A percentile compares a stretch with the other conserved stretches of the same genome.
Evolutionary conservation across 176 grass and related monocot genomes (phyloP).

Genomic region (Phragmites australis): DNA sequence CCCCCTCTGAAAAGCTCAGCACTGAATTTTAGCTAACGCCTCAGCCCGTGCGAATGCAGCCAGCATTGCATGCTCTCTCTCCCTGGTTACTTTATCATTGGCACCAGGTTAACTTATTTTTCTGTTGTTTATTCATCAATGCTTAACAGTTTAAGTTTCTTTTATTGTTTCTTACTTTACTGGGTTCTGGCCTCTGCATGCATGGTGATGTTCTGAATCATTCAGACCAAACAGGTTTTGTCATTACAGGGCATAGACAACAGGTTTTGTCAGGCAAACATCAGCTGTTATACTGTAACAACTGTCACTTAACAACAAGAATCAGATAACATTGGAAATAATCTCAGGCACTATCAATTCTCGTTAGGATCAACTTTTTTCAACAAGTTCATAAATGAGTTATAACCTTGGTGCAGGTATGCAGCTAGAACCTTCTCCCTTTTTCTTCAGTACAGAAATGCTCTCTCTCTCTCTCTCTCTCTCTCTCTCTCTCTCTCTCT

Average conservation of each 20-base stretch:
- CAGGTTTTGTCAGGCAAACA: slow-evolving; percentile 25
- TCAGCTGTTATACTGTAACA: neutral
- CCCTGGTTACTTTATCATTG: slow-evolving; percentile 39
- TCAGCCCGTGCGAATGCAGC: neutral
- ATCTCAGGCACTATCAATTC: neutral
- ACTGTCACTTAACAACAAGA: neutral
- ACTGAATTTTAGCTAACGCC: slow-evolving; percentile 55
- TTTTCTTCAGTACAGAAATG: slow-evolving; percentile 16
- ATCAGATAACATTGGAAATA: neutral
- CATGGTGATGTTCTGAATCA: slow-evolving; percentile 22
- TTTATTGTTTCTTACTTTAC: neutral
- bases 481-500: too few relatives aligned
- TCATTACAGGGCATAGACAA: neutral
- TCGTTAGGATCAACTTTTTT: neutral
- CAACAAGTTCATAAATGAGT: neutral
- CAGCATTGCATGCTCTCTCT: slow-evolving; percentile 5
- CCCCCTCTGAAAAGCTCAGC: slow-evolving; percentile 49
- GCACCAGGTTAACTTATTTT: neutral
- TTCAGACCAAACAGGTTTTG: slow-evolving; percentile 18
- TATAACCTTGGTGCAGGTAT: neutral
- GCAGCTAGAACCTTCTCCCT: neutral
- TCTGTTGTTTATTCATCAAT: neutral
- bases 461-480: too few relatives aligned
- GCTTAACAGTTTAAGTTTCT: neutral
- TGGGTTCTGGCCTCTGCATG: neutral